These are phyloP conservation scores for Potentilla sterilis DNA, from an alignment of 306 rosid genomes.

Conservation along the genomic window DNA sequence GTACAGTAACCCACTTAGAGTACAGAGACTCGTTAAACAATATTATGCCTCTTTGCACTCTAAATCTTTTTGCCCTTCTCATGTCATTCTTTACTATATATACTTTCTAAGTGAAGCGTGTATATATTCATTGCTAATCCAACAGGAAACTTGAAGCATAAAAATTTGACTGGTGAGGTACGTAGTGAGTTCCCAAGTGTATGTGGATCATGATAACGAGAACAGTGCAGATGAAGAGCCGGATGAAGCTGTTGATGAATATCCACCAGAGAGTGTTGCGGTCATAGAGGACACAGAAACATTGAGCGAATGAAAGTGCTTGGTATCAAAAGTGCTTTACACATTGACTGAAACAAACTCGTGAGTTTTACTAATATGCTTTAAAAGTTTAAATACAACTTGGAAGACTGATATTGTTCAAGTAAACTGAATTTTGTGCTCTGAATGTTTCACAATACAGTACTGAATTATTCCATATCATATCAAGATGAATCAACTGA, in stretches of 20 bases:
- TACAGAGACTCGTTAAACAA: neutral
- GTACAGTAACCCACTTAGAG: neutral
- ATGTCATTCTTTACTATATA: neutral
- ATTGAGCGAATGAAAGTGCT: slow-evolving; percentile 12
- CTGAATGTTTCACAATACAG: neutral
- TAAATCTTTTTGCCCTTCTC: neutral
- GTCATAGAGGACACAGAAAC: slow-evolving; percentile 28
- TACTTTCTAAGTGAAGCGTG: neutral
- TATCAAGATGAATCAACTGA: neutral
- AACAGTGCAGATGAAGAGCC: slow-evolving; percentile 16
- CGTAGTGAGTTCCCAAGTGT: slow-evolving; percentile 43
- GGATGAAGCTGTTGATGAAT: slow-evolving; percentile 16
- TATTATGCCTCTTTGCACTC: neutral
- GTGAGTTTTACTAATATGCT: neutral
- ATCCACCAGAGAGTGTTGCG: slow-evolving; percentile 20
- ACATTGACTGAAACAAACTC: neutral
- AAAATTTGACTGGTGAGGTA: slow-evolving; percentile 40
- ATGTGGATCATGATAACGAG: slow-evolving; percentile 17
- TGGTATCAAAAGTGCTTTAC: neutral
- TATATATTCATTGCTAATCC: slow-evolving; percentile 2
- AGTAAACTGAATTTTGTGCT: neutral
- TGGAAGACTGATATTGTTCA: neutral
- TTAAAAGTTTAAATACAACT: neutral
- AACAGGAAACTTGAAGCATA: slow-evolving; percentile 41
- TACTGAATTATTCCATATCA: neutral